Percentiles rank a stretch among this genome's conserved stretches.
These are phyloP conservation scores for Acanthamoeba lenticulata DNA, from an alignment of 208 protist species.

Conservation along the genomic window DNA sequence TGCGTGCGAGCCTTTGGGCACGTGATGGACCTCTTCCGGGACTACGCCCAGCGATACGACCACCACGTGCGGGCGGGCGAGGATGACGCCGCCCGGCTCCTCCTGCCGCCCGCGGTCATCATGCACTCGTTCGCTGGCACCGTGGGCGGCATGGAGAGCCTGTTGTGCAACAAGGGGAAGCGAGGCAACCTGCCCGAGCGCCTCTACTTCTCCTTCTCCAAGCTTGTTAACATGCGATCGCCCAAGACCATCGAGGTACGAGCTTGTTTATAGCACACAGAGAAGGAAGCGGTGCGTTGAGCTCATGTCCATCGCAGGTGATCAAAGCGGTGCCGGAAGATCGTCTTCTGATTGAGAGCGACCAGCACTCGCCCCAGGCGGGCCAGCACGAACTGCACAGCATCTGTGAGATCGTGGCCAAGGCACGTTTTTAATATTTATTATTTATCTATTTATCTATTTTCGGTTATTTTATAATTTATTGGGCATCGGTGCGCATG, in stretches of 20 bases:
- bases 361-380: neutral
- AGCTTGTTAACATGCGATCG: slow-evolving; percentile 59
- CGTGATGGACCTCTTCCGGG: slow-evolving; percentile 13
- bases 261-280: neutral
- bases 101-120: slow-evolving; percentile 40
- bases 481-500: too few species aligned
- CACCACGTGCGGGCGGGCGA: neutral
- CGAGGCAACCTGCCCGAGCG: neutral
- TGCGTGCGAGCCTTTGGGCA: slow-evolving; percentile 66
- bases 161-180: neutral
- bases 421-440: neutral
- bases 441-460: neutral
- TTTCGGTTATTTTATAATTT: neutral
- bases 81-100: neutral
- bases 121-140: slow-evolving; percentile 65
- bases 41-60: neutral
- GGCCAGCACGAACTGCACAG: neutral
- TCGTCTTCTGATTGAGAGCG: slow-evolving; percentile 63
- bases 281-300: neutral
- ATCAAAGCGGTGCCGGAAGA: slow-evolving; percentile 46
- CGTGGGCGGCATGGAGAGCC: neutral
- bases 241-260: slow-evolving; percentile 29
- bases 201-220: slow-evolving; percentile 68
- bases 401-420: slow-evolving; percentile 15
- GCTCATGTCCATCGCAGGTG: neutral